phyloP scores from a whole-genome alignment of 106 monocot genomes.

The Dendrobium nobile region DNA sequence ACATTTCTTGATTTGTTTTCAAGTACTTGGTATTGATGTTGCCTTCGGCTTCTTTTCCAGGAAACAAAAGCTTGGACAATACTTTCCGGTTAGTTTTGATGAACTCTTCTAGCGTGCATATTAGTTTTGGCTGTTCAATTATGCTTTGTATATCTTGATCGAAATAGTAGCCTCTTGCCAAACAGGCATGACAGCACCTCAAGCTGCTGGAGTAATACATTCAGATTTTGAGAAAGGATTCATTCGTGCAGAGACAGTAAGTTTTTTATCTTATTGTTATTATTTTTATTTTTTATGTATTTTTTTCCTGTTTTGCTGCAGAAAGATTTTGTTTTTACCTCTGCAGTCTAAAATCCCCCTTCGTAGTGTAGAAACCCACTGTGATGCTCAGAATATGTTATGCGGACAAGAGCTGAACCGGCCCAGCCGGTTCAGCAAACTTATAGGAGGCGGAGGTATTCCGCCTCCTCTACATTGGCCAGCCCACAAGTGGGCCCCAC shows the following conservation, averaged over 20 bases:
- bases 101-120: neutral
- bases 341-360: neutral
- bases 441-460: too few relatives aligned
- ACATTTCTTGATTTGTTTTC: neutral
- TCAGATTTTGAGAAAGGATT: conserved; percentile 99
- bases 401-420: too few relatives aligned
- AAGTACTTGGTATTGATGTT: neutral
- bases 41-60: conserved; percentile 26
- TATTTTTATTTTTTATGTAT: neutral
- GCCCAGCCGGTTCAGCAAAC: too few relatives aligned
- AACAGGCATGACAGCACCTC: conserved; percentile 97
- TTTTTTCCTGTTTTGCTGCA: neutral
- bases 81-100: conserved; percentile 48
- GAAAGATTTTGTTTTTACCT: neutral
- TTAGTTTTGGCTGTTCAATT: neutral
- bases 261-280: neutral
- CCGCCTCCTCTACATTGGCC: too few relatives aligned
- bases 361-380: neutral
- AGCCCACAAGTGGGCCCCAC: too few relatives aligned
- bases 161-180: neutral
- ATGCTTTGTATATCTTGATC: neutral
- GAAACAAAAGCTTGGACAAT: conserved; percentile 99
- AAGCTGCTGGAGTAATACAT: conserved; percentile 99
- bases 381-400: too few relatives aligned
- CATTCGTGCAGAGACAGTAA: conserved; percentile 95